These are phyloP conservation scores for Oemleria cerasiformis DNA, from an alignment of 306 rosid species.

Conservation along the genomic window DNA sequence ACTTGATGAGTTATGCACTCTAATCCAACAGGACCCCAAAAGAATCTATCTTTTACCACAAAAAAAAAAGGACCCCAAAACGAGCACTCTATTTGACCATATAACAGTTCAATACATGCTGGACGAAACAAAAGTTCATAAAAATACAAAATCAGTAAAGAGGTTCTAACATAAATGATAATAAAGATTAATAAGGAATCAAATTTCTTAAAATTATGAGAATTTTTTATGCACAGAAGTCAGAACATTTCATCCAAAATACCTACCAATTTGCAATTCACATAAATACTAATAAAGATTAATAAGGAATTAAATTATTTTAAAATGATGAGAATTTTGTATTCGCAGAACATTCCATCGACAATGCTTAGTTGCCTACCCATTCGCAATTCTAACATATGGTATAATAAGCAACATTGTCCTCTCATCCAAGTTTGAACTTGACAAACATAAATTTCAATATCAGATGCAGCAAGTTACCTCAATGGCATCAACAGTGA, in stretches of 20 bases:
- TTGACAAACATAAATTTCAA: not conserved
- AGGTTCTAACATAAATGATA: not conserved
- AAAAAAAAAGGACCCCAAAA: no score
- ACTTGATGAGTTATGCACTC: no score
- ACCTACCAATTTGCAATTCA: not conserved
- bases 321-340: not conserved
- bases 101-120: not conserved
- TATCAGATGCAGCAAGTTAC: slow-evolving; percentile 21
- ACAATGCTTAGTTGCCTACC: no score
- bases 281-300: not conserved
- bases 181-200: not conserved
- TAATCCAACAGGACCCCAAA: no score
- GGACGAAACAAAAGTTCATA: not conserved
- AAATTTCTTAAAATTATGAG: not conserved
- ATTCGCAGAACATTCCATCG: no score
- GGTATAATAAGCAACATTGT: not conserved
- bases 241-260: not conserved
- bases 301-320: not conserved
- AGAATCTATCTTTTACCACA: no score
- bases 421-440: not conserved
- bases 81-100: not conserved
- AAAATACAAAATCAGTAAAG: not conserved
- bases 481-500: slow-evolving; percentile 90
- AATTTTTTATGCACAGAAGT: not conserved
- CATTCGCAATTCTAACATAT: no score